A percentile compares a stretch with the other conserved stretches of the same genome.
Conservation (phyloP, 2,329 filamentous ascomycete species). For the Colletotrichum shisoi region DNA sequence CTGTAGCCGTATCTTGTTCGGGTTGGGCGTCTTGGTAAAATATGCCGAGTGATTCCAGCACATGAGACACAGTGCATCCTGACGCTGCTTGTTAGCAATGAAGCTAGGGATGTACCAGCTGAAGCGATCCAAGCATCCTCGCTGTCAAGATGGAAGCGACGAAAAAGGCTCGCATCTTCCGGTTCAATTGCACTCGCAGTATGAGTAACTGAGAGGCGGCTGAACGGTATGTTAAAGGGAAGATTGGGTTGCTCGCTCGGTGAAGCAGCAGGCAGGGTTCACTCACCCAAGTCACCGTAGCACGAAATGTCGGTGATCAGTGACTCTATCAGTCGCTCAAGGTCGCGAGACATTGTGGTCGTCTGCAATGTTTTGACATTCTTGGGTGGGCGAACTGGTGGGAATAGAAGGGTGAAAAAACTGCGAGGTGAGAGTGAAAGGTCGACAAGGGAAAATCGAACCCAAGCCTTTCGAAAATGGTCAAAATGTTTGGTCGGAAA, state of each 20-base stretch:
- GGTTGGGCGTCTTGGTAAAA: conserved; percentile 30
- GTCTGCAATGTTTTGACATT: conserved; percentile 14
- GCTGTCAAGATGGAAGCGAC: neutral
- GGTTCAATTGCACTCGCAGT: neutral
- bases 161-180: neutral
- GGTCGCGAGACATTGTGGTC: conserved; percentile 36
- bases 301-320: conserved; percentile 40
- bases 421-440: neutral
- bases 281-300: conserved; percentile 39
- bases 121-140: neutral
- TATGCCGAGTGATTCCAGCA: conserved; percentile 28
- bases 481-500: conserved; percentile 6
- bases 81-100: conserved; percentile 16
- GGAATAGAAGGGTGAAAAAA: conserved; percentile 4
- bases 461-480: conserved; percentile 9
- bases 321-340: conserved; percentile 39
- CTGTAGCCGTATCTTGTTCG: conserved; percentile 8
- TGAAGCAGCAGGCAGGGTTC: neutral
- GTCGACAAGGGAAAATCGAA: conserved; percentile 36
- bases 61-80: conserved; percentile 38
- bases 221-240: neutral
- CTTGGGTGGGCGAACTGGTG: neutral
- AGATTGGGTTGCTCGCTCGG: neutral
- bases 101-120: neutral
- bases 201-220: neutral